phyloP scores from a whole-genome alignment of 176 grass and related monocot species.

The Paspalum vaginatum region DNA sequence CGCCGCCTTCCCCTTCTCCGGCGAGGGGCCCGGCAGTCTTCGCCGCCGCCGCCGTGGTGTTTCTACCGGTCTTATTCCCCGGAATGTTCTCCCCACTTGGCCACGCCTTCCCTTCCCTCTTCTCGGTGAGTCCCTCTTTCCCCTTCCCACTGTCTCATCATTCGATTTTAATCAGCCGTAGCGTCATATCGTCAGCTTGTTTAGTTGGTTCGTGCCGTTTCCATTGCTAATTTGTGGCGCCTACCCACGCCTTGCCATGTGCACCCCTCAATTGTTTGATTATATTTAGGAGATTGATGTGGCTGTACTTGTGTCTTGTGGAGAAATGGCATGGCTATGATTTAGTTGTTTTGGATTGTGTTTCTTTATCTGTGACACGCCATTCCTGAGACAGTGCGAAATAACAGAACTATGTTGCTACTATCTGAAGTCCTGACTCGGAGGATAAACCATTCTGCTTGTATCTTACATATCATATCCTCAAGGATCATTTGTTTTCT shows the following conservation, averaged over 20 bases:
- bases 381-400: neutral
- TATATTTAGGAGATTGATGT: neutral
- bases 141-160: neutral
- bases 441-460: neutral
- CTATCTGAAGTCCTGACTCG: neutral
- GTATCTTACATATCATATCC: neutral
- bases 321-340: slow-evolving; percentile 12
- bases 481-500: neutral
- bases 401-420: neutral
- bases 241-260: neutral
- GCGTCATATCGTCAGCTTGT: neutral
- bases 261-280: neutral
- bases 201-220: neutral
- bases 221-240: neutral
- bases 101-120: slow-evolving; percentile 67
- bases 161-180: neutral
- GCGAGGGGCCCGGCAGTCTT: slow-evolving; percentile 43
- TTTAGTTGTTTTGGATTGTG: neutral
- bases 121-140: slow-evolving; percentile 55
- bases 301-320: neutral
- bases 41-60: slow-evolving; percentile 44
- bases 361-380: neutral
- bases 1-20: slow-evolving; percentile 40
- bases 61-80: slow-evolving; percentile 65
- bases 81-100: slow-evolving; percentile 62